Conservation (phyloP, 2,329 filamentous ascomycete genomes). For the Colletotrichum salicis region DNA sequence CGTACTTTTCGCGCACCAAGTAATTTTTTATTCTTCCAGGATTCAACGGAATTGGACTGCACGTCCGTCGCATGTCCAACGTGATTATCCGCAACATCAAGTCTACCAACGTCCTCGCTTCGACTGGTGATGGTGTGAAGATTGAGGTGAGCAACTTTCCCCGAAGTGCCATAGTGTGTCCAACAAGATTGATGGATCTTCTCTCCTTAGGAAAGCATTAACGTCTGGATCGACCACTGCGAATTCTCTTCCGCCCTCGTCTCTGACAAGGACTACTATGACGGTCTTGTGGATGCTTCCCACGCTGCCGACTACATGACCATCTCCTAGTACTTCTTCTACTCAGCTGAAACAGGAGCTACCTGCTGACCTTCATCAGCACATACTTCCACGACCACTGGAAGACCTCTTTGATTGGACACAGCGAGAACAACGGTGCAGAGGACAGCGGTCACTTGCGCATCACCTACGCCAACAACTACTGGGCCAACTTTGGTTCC, state of each 20-base stretch:
- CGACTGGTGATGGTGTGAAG: slow-evolving; percentile 54
- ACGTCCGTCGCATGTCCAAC: slow-evolving; percentile 57
- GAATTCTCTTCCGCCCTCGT: slow-evolving; percentile 51
- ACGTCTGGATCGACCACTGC: slow-evolving; percentile 60
- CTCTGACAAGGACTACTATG: slow-evolving; percentile 54
- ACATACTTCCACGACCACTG: slow-evolving; percentile 61
- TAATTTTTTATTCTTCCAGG: background rate
- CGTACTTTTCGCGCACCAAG: fast-evolving
- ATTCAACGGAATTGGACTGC: slow-evolving; percentile 49
- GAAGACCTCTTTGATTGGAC: slow-evolving; percentile 70
- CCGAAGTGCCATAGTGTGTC: fast-evolving
- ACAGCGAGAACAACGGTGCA: slow-evolving; percentile 66
- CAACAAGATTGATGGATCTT: slow-evolving; percentile 56
- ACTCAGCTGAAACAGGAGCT: background rate
- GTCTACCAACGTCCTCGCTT: slow-evolving; percentile 51
- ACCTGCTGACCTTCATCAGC: slow-evolving; percentile 34
- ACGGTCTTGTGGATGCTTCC: slow-evolving; percentile 56
- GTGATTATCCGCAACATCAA: slow-evolving; percentile 68
- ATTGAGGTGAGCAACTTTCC: slow-evolving; percentile 13
- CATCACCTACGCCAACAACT: slow-evolving; percentile 71
- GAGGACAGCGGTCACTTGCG: slow-evolving; percentile 69
- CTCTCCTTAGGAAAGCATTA: slow-evolving; percentile 56
- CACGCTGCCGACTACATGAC: slow-evolving; percentile 57
- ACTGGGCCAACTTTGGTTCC: slow-evolving; percentile 69
- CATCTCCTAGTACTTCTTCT: slow-evolving; percentile 43